phyloP scores from a whole-genome alignment of 1,284 basidiomycete genomes.

The Pterula multifida region DNA sequence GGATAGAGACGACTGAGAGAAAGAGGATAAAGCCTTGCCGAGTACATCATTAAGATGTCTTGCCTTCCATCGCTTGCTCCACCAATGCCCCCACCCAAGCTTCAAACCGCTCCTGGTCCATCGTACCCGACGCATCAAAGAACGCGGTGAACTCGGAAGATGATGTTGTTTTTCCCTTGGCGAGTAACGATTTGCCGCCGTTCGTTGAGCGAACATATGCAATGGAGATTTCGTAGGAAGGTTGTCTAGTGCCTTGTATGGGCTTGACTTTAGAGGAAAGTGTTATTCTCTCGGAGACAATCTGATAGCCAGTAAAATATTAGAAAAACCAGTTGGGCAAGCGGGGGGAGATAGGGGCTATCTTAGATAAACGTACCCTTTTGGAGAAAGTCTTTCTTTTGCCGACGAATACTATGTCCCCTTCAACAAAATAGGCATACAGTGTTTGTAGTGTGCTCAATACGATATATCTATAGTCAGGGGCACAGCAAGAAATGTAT shows the following conservation, averaged over 20 bases:
- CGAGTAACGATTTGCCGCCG: constrained; percentile 64
- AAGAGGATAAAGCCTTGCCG: not conserved
- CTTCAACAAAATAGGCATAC: constrained; percentile 74
- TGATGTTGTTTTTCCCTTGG: constrained; percentile 43
- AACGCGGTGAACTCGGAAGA: constrained; percentile 49
- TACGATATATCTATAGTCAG: constrained; percentile 48
- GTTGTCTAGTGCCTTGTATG: constrained; percentile 20
- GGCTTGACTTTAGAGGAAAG: constrained; percentile 46
- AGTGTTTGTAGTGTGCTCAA: constrained; percentile 60
- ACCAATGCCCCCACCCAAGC: constrained; percentile 62
- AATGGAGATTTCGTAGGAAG: constrained; percentile 51
- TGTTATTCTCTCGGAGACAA: constrained; percentile 72
- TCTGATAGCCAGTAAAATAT: constrained; percentile 32
- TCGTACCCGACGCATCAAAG: constrained; percentile 58
- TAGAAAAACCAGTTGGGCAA: constrained; percentile 2
- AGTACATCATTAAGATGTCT: constrained; percentile 16
- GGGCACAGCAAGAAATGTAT: not conserved
- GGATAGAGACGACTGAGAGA: not conserved
- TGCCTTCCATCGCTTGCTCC: constrained; percentile 46
- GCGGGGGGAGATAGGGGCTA: constrained; percentile 2
- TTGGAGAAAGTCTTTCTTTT: constrained; percentile 78
- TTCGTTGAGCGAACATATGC: constrained; percentile 64
- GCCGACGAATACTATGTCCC: constrained; percentile 70
- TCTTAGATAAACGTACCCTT: constrained; percentile 35
- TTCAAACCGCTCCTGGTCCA: constrained; percentile 62